Evolutionary conservation across 176 grass and related monocot genomes (phyloP).

Genomic region (Triticum monococcum): DNA sequence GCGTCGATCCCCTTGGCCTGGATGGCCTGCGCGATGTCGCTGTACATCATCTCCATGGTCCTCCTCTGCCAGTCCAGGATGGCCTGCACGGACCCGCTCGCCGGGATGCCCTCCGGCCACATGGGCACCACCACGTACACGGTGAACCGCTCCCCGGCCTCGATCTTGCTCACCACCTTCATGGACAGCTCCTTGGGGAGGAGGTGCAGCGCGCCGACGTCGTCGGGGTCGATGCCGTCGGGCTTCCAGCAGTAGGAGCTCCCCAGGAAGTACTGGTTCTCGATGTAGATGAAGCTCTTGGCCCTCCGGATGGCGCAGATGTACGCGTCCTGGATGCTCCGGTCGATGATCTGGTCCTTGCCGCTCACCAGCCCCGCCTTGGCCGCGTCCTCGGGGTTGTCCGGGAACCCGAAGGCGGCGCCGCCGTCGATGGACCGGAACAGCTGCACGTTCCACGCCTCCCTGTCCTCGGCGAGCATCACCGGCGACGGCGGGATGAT

Average conservation of each 20-base stretch:
- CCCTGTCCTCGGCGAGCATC: slow-evolving; percentile 43
- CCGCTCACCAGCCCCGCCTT: slow-evolving; percentile 65
- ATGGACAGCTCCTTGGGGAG: slow-evolving; percentile 93
- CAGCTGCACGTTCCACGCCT: slow-evolving; percentile 80
- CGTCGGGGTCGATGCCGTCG: slow-evolving; percentile 59
- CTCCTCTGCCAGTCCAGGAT: slow-evolving; percentile 88
- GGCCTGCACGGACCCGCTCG: slow-evolving; percentile 84
- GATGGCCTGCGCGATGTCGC: slow-evolving; percentile 70
- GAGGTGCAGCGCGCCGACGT: slow-evolving; percentile 77
- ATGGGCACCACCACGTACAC: slow-evolving; percentile 86
- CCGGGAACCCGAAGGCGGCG: slow-evolving; percentile 75
- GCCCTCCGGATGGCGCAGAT: slow-evolving; percentile 69
- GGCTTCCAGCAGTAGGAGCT: slow-evolving; percentile 72
- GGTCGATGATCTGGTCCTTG: slow-evolving; percentile 80
- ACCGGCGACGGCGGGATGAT: slow-evolving; percentile 57
- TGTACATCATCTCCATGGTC: slow-evolving; percentile 98
- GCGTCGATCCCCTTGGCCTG: slow-evolving; percentile 64
- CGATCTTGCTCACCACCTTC: slow-evolving; percentile 83
- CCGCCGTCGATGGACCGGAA: slow-evolving; percentile 87
- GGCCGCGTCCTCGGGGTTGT: slow-evolving; percentile 61
- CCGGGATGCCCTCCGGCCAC: slow-evolving; percentile 96
- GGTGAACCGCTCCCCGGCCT: slow-evolving; percentile 71
- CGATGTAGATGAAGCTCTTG: slow-evolving; percentile 74
- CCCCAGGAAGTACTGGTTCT: slow-evolving; percentile 85
- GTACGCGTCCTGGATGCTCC: slow-evolving; percentile 87